These are phyloP conservation scores for Trichosporon faecale DNA, from an alignment of 1,284 basidiomycete species.

Conservation along the genomic window DNA sequence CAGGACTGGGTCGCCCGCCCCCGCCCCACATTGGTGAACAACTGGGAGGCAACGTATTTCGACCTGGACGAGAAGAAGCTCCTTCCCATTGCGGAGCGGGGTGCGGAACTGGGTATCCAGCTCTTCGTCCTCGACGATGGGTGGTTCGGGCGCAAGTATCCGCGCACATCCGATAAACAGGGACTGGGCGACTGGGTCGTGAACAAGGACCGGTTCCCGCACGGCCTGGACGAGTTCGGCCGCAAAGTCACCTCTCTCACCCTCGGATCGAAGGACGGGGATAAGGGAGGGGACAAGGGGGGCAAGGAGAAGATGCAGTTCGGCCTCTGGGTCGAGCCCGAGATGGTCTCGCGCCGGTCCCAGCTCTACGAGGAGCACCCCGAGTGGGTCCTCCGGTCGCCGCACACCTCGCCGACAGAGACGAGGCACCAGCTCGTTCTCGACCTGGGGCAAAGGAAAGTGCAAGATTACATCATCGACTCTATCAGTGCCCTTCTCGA, in stretches of 20 bases:
- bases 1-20: slow-evolving; percentile 19
- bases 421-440: slow-evolving; percentile 39
- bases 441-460: slow-evolving; percentile 28
- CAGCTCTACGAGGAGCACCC: slow-evolving; percentile 39
- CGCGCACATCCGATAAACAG: slow-evolving; percentile 28
- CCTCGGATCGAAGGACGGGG: background rate
- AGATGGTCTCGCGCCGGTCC: slow-evolving; percentile 41
- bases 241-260: slow-evolving; percentile 19
- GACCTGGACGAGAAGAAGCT: slow-evolving; percentile 32
- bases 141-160: slow-evolving; percentile 41
- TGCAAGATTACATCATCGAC: slow-evolving; percentile 40
- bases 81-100: slow-evolving; percentile 28
- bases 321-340: slow-evolving; percentile 45
- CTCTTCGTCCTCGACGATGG: slow-evolving; percentile 46
- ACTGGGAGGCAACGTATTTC: slow-evolving; percentile 44
- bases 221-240: slow-evolving; percentile 30
- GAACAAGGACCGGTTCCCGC: slow-evolving; percentile 33
- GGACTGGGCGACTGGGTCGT: slow-evolving; percentile 41
- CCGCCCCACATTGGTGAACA: slow-evolving; percentile 38
- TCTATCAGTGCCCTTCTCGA: slow-evolving; percentile 26
- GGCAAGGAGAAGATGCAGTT: slow-evolving; percentile 24
- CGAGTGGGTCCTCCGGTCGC: slow-evolving; percentile 37
- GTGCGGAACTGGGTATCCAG: slow-evolving; percentile 32
- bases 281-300: background rate
- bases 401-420: slow-evolving; percentile 25